Evolutionary conservation across 495 filamentous ascomycete species (phyloP).

Genomic region (Thozetella sp.): DNA sequence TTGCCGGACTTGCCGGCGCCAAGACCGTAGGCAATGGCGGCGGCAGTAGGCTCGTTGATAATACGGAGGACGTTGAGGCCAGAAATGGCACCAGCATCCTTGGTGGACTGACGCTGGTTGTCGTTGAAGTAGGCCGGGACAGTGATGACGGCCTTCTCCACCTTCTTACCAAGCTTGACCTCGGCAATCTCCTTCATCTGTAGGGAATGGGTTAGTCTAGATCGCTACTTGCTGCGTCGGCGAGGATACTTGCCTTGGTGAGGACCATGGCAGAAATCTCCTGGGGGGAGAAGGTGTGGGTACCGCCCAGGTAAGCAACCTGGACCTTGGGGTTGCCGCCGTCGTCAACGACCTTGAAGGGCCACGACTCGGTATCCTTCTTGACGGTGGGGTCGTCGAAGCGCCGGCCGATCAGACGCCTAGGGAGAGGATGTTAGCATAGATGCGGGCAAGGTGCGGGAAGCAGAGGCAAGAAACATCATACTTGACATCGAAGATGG

Average conservation of each 20-base stretch:
- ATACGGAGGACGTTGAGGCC: slow-evolving; percentile 98
- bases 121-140: slow-evolving; percentile 99
- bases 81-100: slow-evolving; percentile 96
- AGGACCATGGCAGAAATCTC: slow-evolving; percentile 98
- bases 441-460: background rate
- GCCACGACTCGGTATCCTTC: slow-evolving; percentile 97
- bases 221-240: background rate
- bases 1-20: slow-evolving; percentile 90
- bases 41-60: slow-evolving; percentile 99
- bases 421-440: slow-evolving; percentile 32
- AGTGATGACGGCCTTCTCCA: slow-evolving; percentile 98
- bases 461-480: slow-evolving; percentile 17
- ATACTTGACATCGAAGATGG: slow-evolving; percentile 96
- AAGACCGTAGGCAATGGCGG: slow-evolving; percentile 96
- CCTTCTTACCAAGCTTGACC: slow-evolving; percentile 91
- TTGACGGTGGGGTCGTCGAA: slow-evolving; percentile 95
- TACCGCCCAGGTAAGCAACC: slow-evolving; percentile 94
- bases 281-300: slow-evolving; percentile 94
- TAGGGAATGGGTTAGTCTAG: slow-evolving; percentile 9
- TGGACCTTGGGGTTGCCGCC: slow-evolving; percentile 88
- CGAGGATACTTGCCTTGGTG: slow-evolving; percentile 63
- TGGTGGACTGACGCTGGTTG: slow-evolving; percentile 98
- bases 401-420: slow-evolving; percentile 93
- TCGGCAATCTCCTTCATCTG: slow-evolving; percentile 98
- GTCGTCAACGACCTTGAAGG: slow-evolving; percentile 95